These are phyloP conservation scores for Yamadazyma phyllophila DNA, from an alignment of 805 yeast genomes.

Conservation along the genomic window DNA sequence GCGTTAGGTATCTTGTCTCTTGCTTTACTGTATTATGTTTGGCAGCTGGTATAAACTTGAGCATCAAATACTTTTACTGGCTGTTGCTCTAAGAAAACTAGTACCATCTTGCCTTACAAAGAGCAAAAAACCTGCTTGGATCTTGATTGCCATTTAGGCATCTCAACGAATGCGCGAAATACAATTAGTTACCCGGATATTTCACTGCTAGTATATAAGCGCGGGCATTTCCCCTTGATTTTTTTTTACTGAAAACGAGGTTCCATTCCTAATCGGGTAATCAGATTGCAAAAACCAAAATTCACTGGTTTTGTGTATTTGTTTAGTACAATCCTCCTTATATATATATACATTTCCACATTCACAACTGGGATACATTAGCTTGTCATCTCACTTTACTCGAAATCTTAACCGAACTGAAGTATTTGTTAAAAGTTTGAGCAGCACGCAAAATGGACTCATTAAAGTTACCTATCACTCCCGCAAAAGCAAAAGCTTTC, in stretches of 20 bases:
- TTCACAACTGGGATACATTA: constrained; percentile 36
- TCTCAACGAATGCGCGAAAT: constrained; percentile 1
- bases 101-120: not conserved
- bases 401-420: no score
- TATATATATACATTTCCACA: not conserved
- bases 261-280: constrained; percentile 10
- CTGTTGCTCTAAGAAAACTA: no score
- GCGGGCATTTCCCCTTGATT: constrained; percentile 12
- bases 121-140: not conserved
- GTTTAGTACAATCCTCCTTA: not conserved
- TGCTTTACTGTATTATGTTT: no score
- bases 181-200: constrained; percentile 20
- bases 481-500: constrained; percentile 72
- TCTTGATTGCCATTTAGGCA: not conserved
- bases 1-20: constrained; percentile 45
- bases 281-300: constrained; percentile 8
- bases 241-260: constrained; percentile 2
- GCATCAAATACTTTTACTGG: no score
- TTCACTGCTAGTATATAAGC: constrained; percentile 17
- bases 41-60: no score
- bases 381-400: constrained; percentile 34
- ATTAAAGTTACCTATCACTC: constrained; percentile 71
- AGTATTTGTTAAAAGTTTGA: not conserved
- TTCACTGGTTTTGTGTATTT: constrained; percentile 5
- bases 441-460: constrained; percentile 53